phyloP scores from a whole-genome alignment of 345 rosid species.

The Kernera saxatilis region DNA sequence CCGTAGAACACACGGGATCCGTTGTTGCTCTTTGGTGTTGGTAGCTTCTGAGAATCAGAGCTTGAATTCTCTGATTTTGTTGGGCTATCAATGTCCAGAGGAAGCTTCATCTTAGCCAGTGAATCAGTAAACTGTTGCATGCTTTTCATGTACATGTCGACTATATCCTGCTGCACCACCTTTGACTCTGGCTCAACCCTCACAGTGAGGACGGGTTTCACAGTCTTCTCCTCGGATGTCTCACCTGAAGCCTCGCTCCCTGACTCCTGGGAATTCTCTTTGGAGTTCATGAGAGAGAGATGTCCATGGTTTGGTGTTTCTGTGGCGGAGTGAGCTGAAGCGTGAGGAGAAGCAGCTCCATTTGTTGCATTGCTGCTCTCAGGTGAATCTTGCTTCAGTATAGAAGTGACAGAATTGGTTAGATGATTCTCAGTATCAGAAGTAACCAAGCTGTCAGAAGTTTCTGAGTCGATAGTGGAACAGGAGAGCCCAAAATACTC shows the following conservation, averaged over 20 bases:
- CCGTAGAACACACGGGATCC: slow-evolving; percentile 98
- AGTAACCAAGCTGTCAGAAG: slow-evolving; percentile 56
- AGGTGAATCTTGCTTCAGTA: slow-evolving; percentile 64
- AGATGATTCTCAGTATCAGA: slow-evolving; percentile 55
- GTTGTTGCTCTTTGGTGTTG: slow-evolving; percentile 57
- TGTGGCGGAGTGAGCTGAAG: slow-evolving; percentile 54
- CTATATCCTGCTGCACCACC: slow-evolving; percentile 89
- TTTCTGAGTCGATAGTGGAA: slow-evolving; percentile 51
- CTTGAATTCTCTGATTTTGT: slow-evolving; percentile 77
- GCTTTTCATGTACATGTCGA: slow-evolving; percentile 98
- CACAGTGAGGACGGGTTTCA: slow-evolving; percentile 49
- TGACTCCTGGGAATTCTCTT: slow-evolving; percentile 37
- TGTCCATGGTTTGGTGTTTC: slow-evolving; percentile 44
- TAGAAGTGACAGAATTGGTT: slow-evolving; percentile 41
- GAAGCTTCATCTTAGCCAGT: slow-evolving; percentile 98
- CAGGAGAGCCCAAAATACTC: slow-evolving; percentile 79
- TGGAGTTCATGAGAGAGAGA: slow-evolving; percentile 31
- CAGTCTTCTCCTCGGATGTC: slow-evolving; percentile 31
- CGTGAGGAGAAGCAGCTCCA: slow-evolving; percentile 67
- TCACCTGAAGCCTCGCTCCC: slow-evolving; percentile 52
- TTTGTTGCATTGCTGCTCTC: slow-evolving; percentile 74
- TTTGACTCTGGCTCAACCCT: slow-evolving; percentile 70
- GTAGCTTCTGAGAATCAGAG: slow-evolving; percentile 64
- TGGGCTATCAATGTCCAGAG: slow-evolving; percentile 72
- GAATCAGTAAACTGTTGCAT: slow-evolving; percentile 99